Conservation (phyloP, 208 protist species). For the Leishmania tropica region DNA sequence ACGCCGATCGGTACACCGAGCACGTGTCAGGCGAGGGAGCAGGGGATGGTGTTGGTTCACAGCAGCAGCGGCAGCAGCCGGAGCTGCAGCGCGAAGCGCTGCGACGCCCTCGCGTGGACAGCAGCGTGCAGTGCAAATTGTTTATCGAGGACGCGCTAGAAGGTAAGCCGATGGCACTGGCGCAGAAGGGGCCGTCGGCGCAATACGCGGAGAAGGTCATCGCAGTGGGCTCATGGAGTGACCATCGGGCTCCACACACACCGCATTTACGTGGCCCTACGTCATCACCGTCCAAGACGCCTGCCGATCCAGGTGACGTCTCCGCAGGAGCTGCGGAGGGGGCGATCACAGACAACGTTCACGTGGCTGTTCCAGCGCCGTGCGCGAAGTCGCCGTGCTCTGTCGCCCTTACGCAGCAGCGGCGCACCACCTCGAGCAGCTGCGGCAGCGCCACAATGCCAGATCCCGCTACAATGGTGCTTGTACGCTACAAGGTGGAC, state of each 20-base stretch:
- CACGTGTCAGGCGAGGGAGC: not conserved
- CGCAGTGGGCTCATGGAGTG: not conserved
- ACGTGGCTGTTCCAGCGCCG: not conserved
- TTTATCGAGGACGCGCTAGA: not conserved
- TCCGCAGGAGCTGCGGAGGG: not conserved
- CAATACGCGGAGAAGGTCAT: not conserved
- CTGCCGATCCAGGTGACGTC: not conserved
- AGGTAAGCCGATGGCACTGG: not conserved
- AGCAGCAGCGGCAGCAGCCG: not conserved
- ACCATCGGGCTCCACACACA: not conserved
- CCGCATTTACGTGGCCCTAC: not conserved
- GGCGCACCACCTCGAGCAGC: conserved; percentile 8
- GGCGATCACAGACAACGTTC: not conserved
- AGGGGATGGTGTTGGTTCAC: not conserved
- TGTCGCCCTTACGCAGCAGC: not conserved
- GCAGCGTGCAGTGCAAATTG: not conserved
- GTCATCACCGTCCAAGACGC: not conserved
- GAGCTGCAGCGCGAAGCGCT: not conserved
- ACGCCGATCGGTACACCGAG: conserved; percentile 6
- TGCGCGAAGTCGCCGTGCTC: not conserved
- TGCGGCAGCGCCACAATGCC: conserved; percentile 6
- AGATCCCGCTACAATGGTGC: conserved; percentile 29
- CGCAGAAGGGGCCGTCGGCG: not conserved
- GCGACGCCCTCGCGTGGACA: not conserved
- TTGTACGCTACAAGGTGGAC: conserved; percentile 66